phyloP scores from a whole-genome alignment of 2,329 filamentous ascomycete genomes.

The Phaeosphaeria sp. region DNA sequence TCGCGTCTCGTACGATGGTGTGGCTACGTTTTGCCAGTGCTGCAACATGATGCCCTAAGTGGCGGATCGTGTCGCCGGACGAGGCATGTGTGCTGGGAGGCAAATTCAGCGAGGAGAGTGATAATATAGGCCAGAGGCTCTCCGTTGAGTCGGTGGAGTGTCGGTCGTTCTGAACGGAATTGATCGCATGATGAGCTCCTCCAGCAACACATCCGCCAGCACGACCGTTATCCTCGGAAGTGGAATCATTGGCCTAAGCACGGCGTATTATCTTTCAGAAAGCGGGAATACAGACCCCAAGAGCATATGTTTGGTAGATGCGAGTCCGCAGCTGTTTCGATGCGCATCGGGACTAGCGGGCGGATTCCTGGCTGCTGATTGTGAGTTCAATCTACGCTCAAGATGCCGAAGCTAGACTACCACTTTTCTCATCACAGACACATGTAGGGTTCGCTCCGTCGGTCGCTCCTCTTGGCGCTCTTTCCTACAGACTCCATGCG shows the following conservation, averaged over 20 bases:
- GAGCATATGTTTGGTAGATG: constrained; percentile 65
- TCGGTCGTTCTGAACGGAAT: background rate
- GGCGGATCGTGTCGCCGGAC: background rate
- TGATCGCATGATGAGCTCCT: constrained; percentile 17
- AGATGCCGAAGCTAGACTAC: too few relatives aligned
- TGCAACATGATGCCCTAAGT: background rate
- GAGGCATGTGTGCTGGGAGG: background rate
- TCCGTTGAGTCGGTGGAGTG: background rate
- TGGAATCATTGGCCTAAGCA: constrained; percentile 55
- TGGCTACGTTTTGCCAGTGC: background rate
- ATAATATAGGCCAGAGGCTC: too few relatives aligned
- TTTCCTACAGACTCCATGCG: constrained; percentile 74
- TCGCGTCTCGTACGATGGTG: constrained; percentile 16
- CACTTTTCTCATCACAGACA: background rate
- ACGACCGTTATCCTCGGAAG: constrained; percentile 49
- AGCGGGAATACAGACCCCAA: constrained; percentile 45
- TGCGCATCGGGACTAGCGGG: constrained; percentile 77
- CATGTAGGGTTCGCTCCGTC: constrained; percentile 63
- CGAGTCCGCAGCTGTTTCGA: constrained; percentile 67
- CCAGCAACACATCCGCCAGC: constrained; percentile 2
- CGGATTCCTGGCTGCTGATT: constrained; percentile 76
- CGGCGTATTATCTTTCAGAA: constrained; percentile 68
- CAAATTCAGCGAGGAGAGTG: background rate
- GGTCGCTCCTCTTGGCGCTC: constrained; percentile 64
- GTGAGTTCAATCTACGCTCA: constrained; percentile 47